phyloP scores from a whole-genome alignment of 2,329 filamentous ascomycete genomes.

The Lachnellula cervina region DNA sequence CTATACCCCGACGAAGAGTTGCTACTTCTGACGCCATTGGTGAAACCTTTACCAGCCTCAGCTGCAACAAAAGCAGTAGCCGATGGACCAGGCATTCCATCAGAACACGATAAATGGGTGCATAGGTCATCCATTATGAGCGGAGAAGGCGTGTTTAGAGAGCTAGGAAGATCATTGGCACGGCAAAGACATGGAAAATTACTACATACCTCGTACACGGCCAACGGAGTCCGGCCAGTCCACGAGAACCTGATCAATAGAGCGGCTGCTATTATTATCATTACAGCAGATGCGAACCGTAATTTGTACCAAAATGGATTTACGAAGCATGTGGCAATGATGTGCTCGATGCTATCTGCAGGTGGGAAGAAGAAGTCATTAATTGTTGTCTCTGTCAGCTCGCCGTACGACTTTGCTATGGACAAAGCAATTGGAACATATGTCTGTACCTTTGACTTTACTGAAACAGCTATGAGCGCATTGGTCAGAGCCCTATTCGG shows the following conservation, averaged over 20 bases:
- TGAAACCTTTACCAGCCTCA: slow-evolving; percentile 89
- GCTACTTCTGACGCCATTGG: slow-evolving; percentile 80
- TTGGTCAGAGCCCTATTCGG: slow-evolving; percentile 81
- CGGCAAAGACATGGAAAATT: slow-evolving; percentile 80
- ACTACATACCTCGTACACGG: slow-evolving; percentile 90
- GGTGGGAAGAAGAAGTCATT: slow-evolving; percentile 81
- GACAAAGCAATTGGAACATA: slow-evolving; percentile 88
- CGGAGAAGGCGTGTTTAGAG: slow-evolving; percentile 86
- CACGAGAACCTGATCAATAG: slow-evolving; percentile 90
- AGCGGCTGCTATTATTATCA: slow-evolving; percentile 80
- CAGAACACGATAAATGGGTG: slow-evolving; percentile 48
- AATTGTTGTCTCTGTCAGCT: slow-evolving; percentile 88
- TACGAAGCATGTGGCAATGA: slow-evolving; percentile 93
- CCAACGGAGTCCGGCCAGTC: slow-evolving; percentile 84
- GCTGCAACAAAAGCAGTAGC: slow-evolving; percentile 69
- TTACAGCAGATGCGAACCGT: slow-evolving; percentile 89
- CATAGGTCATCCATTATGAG: slow-evolving; percentile 70
- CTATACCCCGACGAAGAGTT: slow-evolving; percentile 83
- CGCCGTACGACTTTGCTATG: slow-evolving; percentile 94
- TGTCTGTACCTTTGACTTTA: slow-evolving; percentile 94
- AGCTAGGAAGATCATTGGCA: slow-evolving; percentile 82
- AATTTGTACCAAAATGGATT: slow-evolving; percentile 94
- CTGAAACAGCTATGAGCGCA: slow-evolving; percentile 82
- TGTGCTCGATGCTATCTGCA: slow-evolving; percentile 77
- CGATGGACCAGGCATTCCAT: slow-evolving; percentile 43